Percentiles rank a stretch among this genome's conserved stretches.
phyloP scores from a whole-genome alignment of 2,329 filamentous ascomycete genomes.

The Juglanconis oblonga region DNA sequence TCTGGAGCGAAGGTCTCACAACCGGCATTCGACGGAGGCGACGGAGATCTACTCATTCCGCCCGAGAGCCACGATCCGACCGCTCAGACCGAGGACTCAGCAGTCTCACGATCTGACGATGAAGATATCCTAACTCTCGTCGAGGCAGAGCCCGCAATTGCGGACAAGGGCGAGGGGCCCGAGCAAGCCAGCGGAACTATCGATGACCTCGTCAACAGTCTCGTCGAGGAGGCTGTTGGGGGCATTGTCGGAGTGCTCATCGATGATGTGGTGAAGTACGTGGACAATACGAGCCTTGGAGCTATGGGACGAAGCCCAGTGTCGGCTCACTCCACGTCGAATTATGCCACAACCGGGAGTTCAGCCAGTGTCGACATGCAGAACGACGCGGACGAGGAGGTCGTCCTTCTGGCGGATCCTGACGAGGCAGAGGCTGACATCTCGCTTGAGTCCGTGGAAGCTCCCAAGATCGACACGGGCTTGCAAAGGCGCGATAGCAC shows the following conservation, averaged over 20 bases:
- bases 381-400: slow-evolving; percentile 2
- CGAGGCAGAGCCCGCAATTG: neutral
- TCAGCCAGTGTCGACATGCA: neutral
- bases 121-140: neutral
- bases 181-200: neutral
- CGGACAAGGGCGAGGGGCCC: neutral
- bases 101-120: neutral
- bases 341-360: too few relatives aligned
- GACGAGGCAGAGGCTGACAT: neutral
- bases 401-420: neutral
- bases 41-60: too few relatives aligned
- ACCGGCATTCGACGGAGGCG: too few relatives aligned
- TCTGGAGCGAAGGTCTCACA: too few relatives aligned
- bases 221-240: neutral
- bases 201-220: neutral
- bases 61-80: too few relatives aligned
- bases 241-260: neutral
- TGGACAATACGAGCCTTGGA: neutral
- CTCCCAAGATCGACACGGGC: neutral
- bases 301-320: neutral
- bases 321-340: neutral
- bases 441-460: neutral
- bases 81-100: neutral
- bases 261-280: neutral
- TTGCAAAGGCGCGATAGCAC: slow-evolving; percentile 21